Conservation (phyloP, 169 alveolate genomes). For the Plasmodium fragile region DNA sequence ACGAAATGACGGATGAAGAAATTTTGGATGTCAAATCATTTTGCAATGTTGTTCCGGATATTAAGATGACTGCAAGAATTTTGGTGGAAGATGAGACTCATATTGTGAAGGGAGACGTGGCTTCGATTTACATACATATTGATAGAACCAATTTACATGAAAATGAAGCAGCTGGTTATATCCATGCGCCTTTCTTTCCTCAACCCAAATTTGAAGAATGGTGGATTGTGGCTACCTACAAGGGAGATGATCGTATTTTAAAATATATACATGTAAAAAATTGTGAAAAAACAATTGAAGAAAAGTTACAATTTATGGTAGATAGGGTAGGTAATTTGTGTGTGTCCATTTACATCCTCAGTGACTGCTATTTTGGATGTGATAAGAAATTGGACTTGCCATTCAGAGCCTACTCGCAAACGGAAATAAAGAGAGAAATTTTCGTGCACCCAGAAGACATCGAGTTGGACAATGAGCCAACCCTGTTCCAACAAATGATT, state of each 20-base stretch:
- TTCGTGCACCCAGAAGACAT: slow-evolving; percentile 90
- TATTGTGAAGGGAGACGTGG: slow-evolving; percentile 91
- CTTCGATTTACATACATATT: slow-evolving; percentile 87
- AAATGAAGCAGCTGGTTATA: slow-evolving; percentile 90
- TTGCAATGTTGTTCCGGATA: slow-evolving; percentile 85
- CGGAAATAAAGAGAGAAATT: slow-evolving; percentile 80
- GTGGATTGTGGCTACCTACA: slow-evolving; percentile 88
- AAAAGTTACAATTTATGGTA: slow-evolving; percentile 83
- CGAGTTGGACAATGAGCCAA: slow-evolving; percentile 90
- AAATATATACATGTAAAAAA: slow-evolving; percentile 81
- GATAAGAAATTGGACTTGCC: slow-evolving; percentile 80
- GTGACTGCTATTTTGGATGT: slow-evolving; percentile 88
- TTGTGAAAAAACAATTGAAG: slow-evolving; percentile 83
- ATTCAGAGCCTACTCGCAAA: slow-evolving; percentile 79
- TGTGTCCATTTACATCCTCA: slow-evolving; percentile 79
- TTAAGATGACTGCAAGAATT: slow-evolving; percentile 84
- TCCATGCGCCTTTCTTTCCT: slow-evolving; percentile 92
- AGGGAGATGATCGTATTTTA: slow-evolving; percentile 80
- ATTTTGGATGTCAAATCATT: slow-evolving; percentile 88
- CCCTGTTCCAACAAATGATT: slow-evolving; percentile 87
- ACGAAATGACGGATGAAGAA: slow-evolving; percentile 85
- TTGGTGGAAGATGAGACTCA: slow-evolving; percentile 91
- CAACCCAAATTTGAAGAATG: slow-evolving; percentile 92
- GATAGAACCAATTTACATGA: slow-evolving; percentile 87
- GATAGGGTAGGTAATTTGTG: slow-evolving; percentile 85